Conservation (phyloP, 371 early-diverging fungal species). For the Smittium mucronatum region DNA sequence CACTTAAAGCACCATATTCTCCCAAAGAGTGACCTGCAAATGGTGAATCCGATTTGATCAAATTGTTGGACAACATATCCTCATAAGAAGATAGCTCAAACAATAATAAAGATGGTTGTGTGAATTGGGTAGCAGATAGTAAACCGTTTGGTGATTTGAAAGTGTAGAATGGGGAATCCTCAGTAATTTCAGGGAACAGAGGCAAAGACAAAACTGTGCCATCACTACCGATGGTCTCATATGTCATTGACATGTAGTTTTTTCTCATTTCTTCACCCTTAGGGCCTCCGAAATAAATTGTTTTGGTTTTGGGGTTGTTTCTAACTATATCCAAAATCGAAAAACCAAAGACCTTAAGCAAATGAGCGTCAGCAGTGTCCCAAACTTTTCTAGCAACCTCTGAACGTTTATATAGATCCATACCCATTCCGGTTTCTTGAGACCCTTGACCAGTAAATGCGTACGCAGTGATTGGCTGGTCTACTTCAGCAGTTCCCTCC, state of each 20-base stretch:
- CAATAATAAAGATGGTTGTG: constrained; percentile 83
- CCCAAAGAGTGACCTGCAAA: constrained; percentile 96
- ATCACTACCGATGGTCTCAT: constrained; percentile 65
- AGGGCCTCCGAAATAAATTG: constrained; percentile 87
- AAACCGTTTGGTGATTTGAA: constrained; percentile 85
- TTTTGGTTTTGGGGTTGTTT: constrained; percentile 72
- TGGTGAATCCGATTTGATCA: constrained; percentile 67
- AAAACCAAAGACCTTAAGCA: constrained; percentile 77
- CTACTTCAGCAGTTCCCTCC: constrained; percentile 84
- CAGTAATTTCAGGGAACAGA: constrained; percentile 81
- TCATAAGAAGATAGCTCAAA: constrained; percentile 88
- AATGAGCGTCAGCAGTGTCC: constrained; percentile 85
- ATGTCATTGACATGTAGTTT: constrained; percentile 83
- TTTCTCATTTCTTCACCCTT: constrained; percentile 80
- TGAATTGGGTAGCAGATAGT: constrained; percentile 89
- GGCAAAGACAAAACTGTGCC: constrained; percentile 60
- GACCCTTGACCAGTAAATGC: constrained; percentile 96
- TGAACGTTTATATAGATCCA: constrained; percentile 78
- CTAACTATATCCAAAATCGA: constrained; percentile 90
- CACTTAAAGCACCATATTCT: constrained; percentile 86
- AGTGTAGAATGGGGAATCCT: constrained; percentile 68
- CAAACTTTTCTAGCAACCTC: constrained; percentile 76
- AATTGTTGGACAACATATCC: constrained; percentile 79
- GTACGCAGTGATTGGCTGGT: constrained; percentile 81
- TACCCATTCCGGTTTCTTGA: constrained; percentile 93